Evolutionary conservation across 2,329 filamentous ascomycete species (phyloP).

Genomic region (Fusarium veterinarium): DNA sequence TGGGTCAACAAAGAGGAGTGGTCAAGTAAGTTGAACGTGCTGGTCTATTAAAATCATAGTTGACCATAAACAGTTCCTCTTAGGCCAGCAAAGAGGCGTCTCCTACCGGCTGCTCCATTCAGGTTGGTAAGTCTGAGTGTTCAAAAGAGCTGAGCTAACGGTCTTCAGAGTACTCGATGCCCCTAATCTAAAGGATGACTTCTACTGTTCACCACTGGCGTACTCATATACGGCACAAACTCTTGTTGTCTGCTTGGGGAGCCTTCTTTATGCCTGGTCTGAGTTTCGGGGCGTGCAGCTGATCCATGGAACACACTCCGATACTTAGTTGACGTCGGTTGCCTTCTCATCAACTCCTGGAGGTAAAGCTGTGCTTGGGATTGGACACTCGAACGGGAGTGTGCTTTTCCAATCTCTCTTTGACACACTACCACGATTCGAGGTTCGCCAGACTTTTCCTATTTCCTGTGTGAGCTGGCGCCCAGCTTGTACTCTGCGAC

Average conservation of each 20-base stretch:
- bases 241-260: constrained; percentile 85
- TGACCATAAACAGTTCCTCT: constrained; percentile 31
- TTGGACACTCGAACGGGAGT: constrained; percentile 81
- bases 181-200: constrained; percentile 90
- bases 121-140: constrained; percentile 63
- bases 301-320: constrained; percentile 51
- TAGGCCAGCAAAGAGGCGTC: constrained; percentile 44
- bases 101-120: constrained; percentile 79
- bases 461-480: constrained; percentile 87
- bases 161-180: constrained; percentile 80
- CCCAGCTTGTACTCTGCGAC: constrained; percentile 67
- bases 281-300: constrained; percentile 73
- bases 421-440: constrained; percentile 77
- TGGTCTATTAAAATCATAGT: not conserved
- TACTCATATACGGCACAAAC: constrained; percentile 81
- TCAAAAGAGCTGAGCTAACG: constrained; percentile 46
- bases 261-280: constrained; percentile 88
- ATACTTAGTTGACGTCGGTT: constrained; percentile 79
- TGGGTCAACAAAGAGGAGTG: constrained; percentile 38
- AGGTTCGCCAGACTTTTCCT: constrained; percentile 76
- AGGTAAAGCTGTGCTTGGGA: constrained; percentile 82
- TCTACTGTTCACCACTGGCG: constrained; percentile 91
- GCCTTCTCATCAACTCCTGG: constrained; percentile 87
- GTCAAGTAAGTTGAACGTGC: constrained; percentile 4
- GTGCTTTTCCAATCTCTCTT: constrained; percentile 82